Evolutionary conservation across 768 basidiomycete species (phyloP), one percentile per base, ranked within the genome.

Genomic region (Gloeopeniophorella convolvens): DNA sequence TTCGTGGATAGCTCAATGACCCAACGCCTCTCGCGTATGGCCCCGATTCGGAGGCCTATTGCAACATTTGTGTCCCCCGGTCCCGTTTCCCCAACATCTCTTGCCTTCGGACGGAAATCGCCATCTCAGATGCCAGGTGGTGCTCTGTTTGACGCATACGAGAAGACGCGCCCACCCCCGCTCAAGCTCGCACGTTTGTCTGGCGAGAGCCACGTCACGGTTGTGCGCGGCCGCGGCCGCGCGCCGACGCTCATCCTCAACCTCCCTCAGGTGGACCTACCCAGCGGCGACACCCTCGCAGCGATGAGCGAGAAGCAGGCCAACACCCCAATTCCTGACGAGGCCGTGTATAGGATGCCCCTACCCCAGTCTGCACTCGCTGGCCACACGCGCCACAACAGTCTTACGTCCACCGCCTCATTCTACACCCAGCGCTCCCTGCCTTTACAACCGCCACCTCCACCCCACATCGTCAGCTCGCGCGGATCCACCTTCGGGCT

Each of bases 181-280:
- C 42, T 48, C 18, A 9, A 1, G 8, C 2, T 39, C 31, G 21
- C 3, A 16, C 42, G 23, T 24, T 0, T n/a, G 3, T 43, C 46
- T 26, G 3, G n/a, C 23, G 30, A 21, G 7, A 46, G 16, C 21
- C 44, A 15, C 30, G 50, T 58, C 13, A 52, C 55, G 2, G 44
- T 53, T 18, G 13, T 42, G n/a, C 40, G 9, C 15, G 11, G 21
- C 27, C 33, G 13, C 31, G 39, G 37, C 30, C 50, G 35, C 26
- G 50, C 50, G 15, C 55, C 57, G 9, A 57, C 57, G 8, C 57
- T 58, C n/a, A 37, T 51, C 13, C 31, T 58, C 10, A 42, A 41
- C 24, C 43, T 56, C 34, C 46, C 57, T 13, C 21, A 47, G 12
- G 21, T 27, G 24, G 10, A 16, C 18, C 27, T 56, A n/a, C 40